Percentiles rank a stretch among this genome's conserved stretches.
Conservation (phyloP, 148 eudicot genomes). For the Amaranthus hypochondriacus region DNA sequence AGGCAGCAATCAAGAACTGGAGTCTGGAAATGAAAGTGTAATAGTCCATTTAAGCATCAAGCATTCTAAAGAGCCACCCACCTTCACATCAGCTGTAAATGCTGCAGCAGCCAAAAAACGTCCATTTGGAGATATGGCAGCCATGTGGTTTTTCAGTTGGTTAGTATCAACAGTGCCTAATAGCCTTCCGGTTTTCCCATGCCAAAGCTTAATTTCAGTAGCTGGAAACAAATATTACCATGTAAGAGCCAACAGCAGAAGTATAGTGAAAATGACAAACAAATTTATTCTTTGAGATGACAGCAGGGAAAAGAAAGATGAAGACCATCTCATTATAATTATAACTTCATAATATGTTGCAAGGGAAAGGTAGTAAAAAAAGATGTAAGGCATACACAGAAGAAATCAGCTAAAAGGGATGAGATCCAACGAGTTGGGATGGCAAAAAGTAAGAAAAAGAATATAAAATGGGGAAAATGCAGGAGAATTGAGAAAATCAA, state of each 20-base stretch:
- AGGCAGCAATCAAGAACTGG: background rate
- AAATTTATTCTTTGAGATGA: background rate
- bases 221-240: slow-evolving; percentile 36
- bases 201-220: slow-evolving; percentile 96
- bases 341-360: background rate
- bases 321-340: background rate
- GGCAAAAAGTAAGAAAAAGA: background rate
- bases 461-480: background rate
- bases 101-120: slow-evolving; percentile 99
- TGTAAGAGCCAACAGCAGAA: slow-evolving; percentile 1
- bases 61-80: slow-evolving; percentile 13
- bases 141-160: slow-evolving; percentile 94
- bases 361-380: background rate
- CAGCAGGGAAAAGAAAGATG: background rate
- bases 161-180: slow-evolving; percentile 86
- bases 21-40: background rate
- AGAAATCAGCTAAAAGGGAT: background rate
- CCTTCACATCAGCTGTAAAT: slow-evolving; percentile 99
- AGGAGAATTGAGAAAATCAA: background rate
- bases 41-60: too few relatives aligned
- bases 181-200: slow-evolving; percentile 84
- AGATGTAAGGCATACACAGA: background rate
- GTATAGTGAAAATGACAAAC: background rate
- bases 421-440: background rate
- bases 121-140: slow-evolving; percentile 88